Percentiles rank a stretch among this genome's conserved stretches.
Conservation (phyloP, 2,329 filamentous ascomycete genomes). For the Ceratocystis huliohia region DNA sequence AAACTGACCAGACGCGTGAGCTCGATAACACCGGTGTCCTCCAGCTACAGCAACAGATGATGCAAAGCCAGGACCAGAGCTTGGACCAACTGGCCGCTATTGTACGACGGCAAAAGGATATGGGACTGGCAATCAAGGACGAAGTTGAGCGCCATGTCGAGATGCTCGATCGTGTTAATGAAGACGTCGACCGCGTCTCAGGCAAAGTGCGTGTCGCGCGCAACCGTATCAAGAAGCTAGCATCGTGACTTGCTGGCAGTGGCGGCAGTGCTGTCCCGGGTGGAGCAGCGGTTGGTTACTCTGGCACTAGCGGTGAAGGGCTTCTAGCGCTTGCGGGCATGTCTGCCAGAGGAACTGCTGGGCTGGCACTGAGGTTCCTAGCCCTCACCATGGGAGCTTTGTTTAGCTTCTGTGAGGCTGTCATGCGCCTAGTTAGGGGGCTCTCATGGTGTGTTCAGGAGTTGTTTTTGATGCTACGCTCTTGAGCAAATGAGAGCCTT, state of each 20-base stretch:
- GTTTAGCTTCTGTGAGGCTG: slow-evolving; percentile 20
- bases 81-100: slow-evolving; percentile 56
- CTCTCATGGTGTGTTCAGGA: slow-evolving; percentile 21
- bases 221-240: slow-evolving; percentile 54
- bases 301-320: background rate
- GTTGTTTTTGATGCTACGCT: slow-evolving; percentile 18
- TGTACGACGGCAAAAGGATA: slow-evolving; percentile 60
- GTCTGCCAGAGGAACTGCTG: slow-evolving; percentile 9
- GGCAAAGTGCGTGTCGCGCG: slow-evolving; percentile 64
- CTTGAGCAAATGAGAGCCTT: slow-evolving; percentile 6
- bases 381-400: slow-evolving; percentile 19
- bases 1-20: slow-evolving; percentile 65
- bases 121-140: slow-evolving; percentile 62
- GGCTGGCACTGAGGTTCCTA: slow-evolving; percentile 18
- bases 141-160: slow-evolving; percentile 61
- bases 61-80: slow-evolving; percentile 62
- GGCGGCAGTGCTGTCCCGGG: slow-evolving; percentile 9
- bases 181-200: slow-evolving; percentile 52
- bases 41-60: slow-evolving; percentile 60
- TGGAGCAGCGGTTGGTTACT: slow-evolving; percentile 3
- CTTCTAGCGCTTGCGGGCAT: slow-evolving; percentile 10
- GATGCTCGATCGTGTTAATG: slow-evolving; percentile 53
- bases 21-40: slow-evolving; percentile 63
- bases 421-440: slow-evolving; percentile 18
- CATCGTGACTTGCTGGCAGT: slow-evolving; percentile 27